These are phyloP conservation scores for Pichia nakasei DNA, from an alignment of 805 yeast genomes.

Conservation along the genomic window DNA sequence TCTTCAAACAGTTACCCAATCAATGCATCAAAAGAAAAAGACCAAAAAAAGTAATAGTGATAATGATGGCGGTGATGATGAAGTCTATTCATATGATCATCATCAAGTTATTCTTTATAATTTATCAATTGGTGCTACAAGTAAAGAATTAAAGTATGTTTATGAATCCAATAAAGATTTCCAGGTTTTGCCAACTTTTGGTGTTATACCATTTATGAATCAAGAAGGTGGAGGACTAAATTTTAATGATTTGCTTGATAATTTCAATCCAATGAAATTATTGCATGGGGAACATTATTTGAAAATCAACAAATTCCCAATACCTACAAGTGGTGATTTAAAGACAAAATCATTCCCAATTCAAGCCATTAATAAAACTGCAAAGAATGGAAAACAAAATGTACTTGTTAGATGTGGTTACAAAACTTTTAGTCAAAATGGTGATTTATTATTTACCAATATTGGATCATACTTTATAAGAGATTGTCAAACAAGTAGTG, in stretches of 20 bases:
- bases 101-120: constrained; percentile 78
- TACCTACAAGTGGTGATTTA: constrained; percentile 63
- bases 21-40: background rate
- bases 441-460: constrained; percentile 67
- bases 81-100: constrained; percentile 50
- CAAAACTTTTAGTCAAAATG: constrained; percentile 54
- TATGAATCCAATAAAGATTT: constrained; percentile 73
- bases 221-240: constrained; percentile 48
- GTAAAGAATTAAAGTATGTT: constrained; percentile 65
- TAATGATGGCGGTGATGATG: constrained; percentile 37
- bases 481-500: constrained; percentile 54
- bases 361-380: constrained; percentile 61
- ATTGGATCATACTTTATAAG: constrained; percentile 82
- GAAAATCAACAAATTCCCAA: constrained; percentile 64
- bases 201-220: constrained; percentile 79
- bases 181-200: constrained; percentile 82
- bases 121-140: constrained; percentile 79
- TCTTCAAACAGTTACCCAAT: constrained; percentile 49
- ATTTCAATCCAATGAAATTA: constrained; percentile 82
- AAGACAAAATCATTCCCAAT: constrained; percentile 59
- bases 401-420: constrained; percentile 70
- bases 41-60: constrained; percentile 27
- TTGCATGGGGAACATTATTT: constrained; percentile 94
- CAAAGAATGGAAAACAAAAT: constrained; percentile 47
- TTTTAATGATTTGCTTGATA: constrained; percentile 54